Evolutionary conservation across 192 early-diverging fungal genomes (phyloP).

Genomic region (Backusella tuberculispora): DNA sequence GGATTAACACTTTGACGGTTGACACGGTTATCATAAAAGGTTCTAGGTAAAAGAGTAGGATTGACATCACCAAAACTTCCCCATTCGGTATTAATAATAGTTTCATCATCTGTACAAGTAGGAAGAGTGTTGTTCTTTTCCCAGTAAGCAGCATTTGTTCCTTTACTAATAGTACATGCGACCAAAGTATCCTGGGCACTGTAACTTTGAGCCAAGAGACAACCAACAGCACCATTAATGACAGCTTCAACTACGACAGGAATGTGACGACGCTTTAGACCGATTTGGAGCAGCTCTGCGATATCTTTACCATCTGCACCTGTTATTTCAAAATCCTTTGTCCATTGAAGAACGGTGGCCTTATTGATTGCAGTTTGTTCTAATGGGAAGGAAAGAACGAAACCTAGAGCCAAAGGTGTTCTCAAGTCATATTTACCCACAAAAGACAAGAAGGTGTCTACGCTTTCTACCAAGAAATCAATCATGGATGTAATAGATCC

Average conservation of each 20-base stretch:
- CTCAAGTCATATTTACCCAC: conserved; percentile 30
- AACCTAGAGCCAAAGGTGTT: conserved; percentile 67
- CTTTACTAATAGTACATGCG: conserved; percentile 91
- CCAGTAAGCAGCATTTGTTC: conserved; percentile 94
- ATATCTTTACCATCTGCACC: conserved; percentile 85
- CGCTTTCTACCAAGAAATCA: conserved; percentile 88
- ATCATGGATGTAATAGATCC: conserved; percentile 41
- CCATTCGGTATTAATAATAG: conserved; percentile 98
- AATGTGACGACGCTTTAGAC: conserved; percentile 68
- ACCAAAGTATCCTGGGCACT: conserved; percentile 72
- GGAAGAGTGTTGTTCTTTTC: conserved; percentile 61
- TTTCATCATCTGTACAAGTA: conserved; percentile 51
- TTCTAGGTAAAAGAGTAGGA: conserved; percentile 72
- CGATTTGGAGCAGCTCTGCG: conserved; percentile 75
- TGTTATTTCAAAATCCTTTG: conserved; percentile 84
- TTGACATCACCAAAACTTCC: conserved; percentile 86
- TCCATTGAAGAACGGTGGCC: conserved; percentile 74
- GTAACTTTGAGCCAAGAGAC: conserved; percentile 87
- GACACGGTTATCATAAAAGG: conserved; percentile 80
- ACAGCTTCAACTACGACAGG: conserved; percentile 86
- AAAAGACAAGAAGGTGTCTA: conserved; percentile 71
- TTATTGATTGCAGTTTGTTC: conserved; percentile 74
- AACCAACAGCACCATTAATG: conserved; percentile 94
- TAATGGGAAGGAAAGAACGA: conserved; percentile 95
- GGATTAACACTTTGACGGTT: conserved; percentile 83